A percentile compares a stretch with the other conserved stretches of the same genome.
Conservation (phyloP, 2,329 filamentous ascomycete genomes). For the Fusarium algeriense region DNA sequence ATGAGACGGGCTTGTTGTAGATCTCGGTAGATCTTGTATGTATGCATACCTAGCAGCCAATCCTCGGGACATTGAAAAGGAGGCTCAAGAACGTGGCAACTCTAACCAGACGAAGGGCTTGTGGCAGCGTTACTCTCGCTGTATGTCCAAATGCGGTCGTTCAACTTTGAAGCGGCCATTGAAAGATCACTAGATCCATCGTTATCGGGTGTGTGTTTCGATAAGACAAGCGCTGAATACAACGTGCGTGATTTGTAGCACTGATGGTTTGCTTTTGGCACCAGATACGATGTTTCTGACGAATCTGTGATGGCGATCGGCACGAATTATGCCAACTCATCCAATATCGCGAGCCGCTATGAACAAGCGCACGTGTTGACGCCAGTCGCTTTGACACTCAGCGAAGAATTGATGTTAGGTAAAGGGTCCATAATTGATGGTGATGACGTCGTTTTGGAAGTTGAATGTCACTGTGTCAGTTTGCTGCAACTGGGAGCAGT, state of each 20-base stretch:
- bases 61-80: constrained; percentile 2
- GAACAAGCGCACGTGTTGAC: constrained; percentile 15
- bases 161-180: constrained; percentile 13
- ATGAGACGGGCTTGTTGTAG: constrained; percentile 12
- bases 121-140: neutral
- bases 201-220: constrained; percentile 4
- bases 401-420: neutral
- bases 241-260: neutral
- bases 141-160: neutral
- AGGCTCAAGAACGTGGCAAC: constrained; percentile 16
- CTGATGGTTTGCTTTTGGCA: neutral
- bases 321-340: constrained; percentile 2
- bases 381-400: neutral
- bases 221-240: constrained; percentile 5
- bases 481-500: neutral
- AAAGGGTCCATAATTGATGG: constrained; percentile 11
- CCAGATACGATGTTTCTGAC: neutral
- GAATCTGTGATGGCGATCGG: constrained; percentile 26
- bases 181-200: constrained; percentile 15
- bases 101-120: neutral
- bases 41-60: constrained; percentile 8
- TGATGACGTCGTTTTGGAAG: constrained; percentile 4
- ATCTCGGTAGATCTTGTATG: constrained; percentile 33
- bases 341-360: neutral
- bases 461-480: neutral